These are phyloP conservation scores for Sugiyamaella americana DNA, from an alignment of 805 yeast species.

Conservation along the genomic window DNA sequence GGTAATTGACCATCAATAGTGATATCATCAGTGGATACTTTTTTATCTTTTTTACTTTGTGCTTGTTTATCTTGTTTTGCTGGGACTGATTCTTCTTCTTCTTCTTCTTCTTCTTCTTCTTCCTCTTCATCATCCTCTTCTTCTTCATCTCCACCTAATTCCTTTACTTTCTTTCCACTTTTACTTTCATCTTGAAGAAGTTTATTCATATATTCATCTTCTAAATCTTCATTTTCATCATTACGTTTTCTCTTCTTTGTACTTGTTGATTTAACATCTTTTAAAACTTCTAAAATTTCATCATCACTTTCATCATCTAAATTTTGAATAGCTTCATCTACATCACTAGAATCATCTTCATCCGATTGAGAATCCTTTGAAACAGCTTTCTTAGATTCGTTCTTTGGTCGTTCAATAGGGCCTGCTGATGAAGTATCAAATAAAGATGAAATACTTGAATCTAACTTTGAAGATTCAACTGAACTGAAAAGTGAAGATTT, in stretches of 20 bases:
- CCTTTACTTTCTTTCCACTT: neutral
- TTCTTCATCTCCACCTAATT: slow-evolving; percentile 14
- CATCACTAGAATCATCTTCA: neutral
- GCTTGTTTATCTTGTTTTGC: too few species aligned
- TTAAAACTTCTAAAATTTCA: slow-evolving; percentile 19
- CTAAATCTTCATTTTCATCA: slow-evolving; percentile 46
- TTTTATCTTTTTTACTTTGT: slow-evolving; percentile 18
- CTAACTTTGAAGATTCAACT: neutral
- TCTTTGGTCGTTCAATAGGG: neutral
- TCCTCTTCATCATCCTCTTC: slow-evolving; percentile 25
- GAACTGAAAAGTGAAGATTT: neutral
- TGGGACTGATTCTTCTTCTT: slow-evolving; percentile 17
- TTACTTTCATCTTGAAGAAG: slow-evolving; percentile 38
- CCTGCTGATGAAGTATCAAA: neutral
- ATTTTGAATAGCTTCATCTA: slow-evolving; percentile 19
- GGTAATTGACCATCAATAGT: slow-evolving; percentile 37
- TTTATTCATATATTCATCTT: slow-evolving; percentile 48
- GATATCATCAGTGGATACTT: slow-evolving; percentile 18
- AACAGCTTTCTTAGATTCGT: too few species aligned
- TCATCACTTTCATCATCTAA: slow-evolving; percentile 38
- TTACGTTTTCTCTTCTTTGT: slow-evolving; percentile 27
- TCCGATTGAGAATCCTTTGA: neutral
- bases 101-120: slow-evolving; percentile 25
- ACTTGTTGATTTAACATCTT: slow-evolving; percentile 9
- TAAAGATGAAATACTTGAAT: neutral